Conservation (phyloP, 2,329 filamentous ascomycete species). For the Nemania bipapillata region DNA sequence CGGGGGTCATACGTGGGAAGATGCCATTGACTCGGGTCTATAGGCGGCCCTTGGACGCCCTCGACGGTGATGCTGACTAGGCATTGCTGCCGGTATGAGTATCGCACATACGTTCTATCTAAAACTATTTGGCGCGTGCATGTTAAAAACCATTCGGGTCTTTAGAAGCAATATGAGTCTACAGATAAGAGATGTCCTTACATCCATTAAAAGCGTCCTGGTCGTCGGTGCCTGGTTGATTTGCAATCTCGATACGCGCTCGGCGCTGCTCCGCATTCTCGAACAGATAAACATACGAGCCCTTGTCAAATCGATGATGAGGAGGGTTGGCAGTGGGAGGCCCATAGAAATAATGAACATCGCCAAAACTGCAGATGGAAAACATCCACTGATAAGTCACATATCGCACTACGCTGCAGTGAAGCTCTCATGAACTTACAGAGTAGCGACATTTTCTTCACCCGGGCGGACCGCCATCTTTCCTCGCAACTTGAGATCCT, state of each 20-base stretch:
- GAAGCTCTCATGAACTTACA: slow-evolving; percentile 51
- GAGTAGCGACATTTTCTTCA: slow-evolving; percentile 61
- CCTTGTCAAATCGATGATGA: slow-evolving; percentile 84
- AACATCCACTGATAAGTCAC: slow-evolving; percentile 43
- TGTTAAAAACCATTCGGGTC: neutral
- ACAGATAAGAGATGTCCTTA: slow-evolving; percentile 56
- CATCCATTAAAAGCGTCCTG: slow-evolving; percentile 83
- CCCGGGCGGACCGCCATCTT: slow-evolving; percentile 59
- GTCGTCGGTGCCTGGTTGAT: slow-evolving; percentile 76
- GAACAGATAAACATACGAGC: slow-evolving; percentile 83
- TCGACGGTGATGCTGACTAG: slow-evolving; percentile 75
- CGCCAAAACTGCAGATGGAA: slow-evolving; percentile 69
- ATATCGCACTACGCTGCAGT: neutral
- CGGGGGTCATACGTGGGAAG: slow-evolving; percentile 76
- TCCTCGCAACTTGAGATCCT: slow-evolving; percentile 24
- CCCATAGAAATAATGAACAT: slow-evolving; percentile 82
- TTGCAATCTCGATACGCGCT: slow-evolving; percentile 80
- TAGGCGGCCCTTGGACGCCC: slow-evolving; percentile 53
- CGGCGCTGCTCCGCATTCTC: slow-evolving; percentile 74
- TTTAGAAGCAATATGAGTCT: neutral
- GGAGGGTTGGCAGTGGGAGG: slow-evolving; percentile 72
- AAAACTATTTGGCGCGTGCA: slow-evolving; percentile 63
- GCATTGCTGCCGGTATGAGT: slow-evolving; percentile 79
- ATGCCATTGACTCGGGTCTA: slow-evolving; percentile 73
- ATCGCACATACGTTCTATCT: slow-evolving; percentile 71